Evolutionary conservation across 306 rosid species (phyloP).

Genomic region (Pyrus betulifolia): DNA sequence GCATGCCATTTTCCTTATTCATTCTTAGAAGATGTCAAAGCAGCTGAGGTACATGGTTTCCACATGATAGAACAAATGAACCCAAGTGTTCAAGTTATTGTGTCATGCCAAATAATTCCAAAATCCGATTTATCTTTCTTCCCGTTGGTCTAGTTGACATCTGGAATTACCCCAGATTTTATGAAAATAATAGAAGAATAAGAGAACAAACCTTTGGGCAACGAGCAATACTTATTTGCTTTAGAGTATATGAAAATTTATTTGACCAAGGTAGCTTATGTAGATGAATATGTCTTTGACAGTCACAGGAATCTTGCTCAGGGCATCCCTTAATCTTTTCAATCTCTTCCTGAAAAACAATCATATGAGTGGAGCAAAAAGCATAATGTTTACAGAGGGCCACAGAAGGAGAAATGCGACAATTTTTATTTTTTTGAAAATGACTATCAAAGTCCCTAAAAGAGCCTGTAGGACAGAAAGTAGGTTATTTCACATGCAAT

Average conservation of each 20-base stretch:
- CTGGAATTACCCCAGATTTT: not conserved
- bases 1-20: not conserved
- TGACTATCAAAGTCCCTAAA: not conserved
- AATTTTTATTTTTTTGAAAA: too few relatives aligned
- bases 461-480: not conserved
- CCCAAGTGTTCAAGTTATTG: not conserved
- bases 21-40: not conserved
- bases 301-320: slow-evolving; percentile 56
- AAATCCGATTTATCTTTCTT: not conserved
- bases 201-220: slow-evolving; percentile 61
- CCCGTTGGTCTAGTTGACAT: not conserved
- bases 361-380: slow-evolving; percentile 13
- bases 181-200: not conserved
- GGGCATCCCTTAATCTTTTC: slow-evolving; percentile 59
- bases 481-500: too few relatives aligned
- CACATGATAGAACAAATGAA: not conserved
- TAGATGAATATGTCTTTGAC: slow-evolving; percentile 35
- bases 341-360: slow-evolving; percentile 50
- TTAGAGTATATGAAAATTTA: slow-evolving; percentile 53
- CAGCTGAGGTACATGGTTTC: not conserved
- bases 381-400: slow-evolving; percentile 7
- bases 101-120: not conserved
- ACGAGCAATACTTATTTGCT: slow-evolving; percentile 80
- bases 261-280: slow-evolving; percentile 75
- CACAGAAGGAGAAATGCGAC: not conserved